phyloP scores from a whole-genome alignment of 1,284 basidiomycete species.

The Peniophora sp. region DNA sequence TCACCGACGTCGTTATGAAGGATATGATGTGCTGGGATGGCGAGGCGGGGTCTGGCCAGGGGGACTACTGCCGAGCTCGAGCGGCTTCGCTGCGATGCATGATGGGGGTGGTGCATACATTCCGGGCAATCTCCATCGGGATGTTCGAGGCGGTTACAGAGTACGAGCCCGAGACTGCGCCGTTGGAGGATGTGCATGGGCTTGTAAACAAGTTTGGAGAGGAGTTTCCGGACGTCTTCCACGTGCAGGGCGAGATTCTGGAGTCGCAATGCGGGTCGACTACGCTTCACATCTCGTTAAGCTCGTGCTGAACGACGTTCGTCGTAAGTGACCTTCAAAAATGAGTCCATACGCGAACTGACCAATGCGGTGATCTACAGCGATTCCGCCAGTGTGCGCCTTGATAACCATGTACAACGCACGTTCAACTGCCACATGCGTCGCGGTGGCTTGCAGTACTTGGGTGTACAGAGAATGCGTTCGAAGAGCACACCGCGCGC shows the following conservation, averaged over 20 bases:
- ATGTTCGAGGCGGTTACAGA: slow-evolving; percentile 1
- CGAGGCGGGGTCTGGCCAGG: background rate
- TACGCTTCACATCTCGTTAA: background rate
- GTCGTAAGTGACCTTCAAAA: no score
- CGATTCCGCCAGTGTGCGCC: background rate
- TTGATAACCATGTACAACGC: background rate
- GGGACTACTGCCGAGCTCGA: background rate
- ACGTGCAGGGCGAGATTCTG: background rate
- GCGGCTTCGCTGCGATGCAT: background rate
- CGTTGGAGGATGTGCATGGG: background rate
- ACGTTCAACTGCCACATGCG: background rate
- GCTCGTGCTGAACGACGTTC: background rate
- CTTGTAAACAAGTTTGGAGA: background rate
- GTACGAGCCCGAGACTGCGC: background rate
- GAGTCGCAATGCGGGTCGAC: background rate
- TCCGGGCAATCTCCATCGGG: background rate
- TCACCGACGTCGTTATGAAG: no score
- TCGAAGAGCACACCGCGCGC: background rate
- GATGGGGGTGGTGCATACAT: background rate
- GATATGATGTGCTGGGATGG: no score
- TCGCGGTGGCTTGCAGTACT: background rate
- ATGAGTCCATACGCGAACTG: no score
- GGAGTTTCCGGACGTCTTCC: background rate
- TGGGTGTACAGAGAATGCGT: background rate
- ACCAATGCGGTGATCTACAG: no score